phyloP scores from a whole-genome alignment of 768 basidiomycete genomes.

The Paxillus rubicundulus region DNA sequence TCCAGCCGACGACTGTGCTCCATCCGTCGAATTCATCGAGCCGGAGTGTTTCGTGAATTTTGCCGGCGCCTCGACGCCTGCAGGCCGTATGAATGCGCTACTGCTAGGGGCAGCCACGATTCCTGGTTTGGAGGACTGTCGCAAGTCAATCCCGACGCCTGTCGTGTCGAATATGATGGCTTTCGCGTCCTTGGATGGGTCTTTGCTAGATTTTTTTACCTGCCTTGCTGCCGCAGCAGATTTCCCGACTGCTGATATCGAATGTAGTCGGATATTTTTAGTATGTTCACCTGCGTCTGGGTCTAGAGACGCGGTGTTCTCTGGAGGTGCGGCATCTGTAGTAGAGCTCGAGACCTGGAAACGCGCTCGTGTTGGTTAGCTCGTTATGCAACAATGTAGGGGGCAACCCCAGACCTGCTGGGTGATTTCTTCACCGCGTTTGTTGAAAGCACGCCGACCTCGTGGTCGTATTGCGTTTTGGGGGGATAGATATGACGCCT shows the following conservation, averaged over 20 bases:
- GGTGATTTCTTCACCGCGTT: slow-evolving; percentile 46
- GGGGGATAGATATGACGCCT: slow-evolving; percentile 19
- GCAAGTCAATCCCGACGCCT: slow-evolving; percentile 51
- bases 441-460: slow-evolving; percentile 54
- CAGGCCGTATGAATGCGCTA: slow-evolving; percentile 19
- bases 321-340: slow-evolving; percentile 3
- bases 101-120: background rate
- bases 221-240: slow-evolving; percentile 9
- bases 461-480: slow-evolving; percentile 29
- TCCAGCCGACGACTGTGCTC: slow-evolving; percentile 5
- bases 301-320: background rate
- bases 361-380: slow-evolving; percentile 16
- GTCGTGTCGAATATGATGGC: slow-evolving; percentile 45
- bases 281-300: slow-evolving; percentile 25
- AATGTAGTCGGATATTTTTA: slow-evolving; percentile 15
- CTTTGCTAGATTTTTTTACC: slow-evolving; percentile 16
- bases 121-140: slow-evolving; percentile 22
- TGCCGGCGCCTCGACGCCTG: slow-evolving; percentile 21
- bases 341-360: slow-evolving; percentile 18
- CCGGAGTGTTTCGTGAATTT: slow-evolving; percentile 7
- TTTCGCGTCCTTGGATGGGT: slow-evolving; percentile 40
- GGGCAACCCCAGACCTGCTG: slow-evolving; percentile 22
- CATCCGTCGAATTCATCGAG: slow-evolving; percentile 2
- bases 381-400: slow-evolving; percentile 17
- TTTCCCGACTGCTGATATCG: slow-evolving; percentile 21